Evolutionary conservation across 257 asterid species (phyloP).

Genomic region (Asclepias syriaca): DNA sequence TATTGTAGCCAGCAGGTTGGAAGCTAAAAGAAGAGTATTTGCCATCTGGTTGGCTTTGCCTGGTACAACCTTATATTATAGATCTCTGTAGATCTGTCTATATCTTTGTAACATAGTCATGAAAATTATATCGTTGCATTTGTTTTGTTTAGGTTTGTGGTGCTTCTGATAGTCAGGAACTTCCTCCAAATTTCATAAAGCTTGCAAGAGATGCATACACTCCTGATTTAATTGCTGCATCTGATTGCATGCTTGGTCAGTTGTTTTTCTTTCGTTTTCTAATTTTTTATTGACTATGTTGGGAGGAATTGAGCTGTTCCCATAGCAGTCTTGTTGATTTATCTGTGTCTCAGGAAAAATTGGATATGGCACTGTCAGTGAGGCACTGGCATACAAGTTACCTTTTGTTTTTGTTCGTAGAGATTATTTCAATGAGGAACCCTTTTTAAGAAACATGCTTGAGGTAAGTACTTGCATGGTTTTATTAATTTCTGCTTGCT

Average conservation of each 20-base stretch:
- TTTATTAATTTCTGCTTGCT: conserved; percentile 2
- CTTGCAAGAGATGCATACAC: conserved; percentile 88
- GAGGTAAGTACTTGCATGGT: conserved; percentile 49
- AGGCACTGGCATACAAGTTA: conserved; percentile 89
- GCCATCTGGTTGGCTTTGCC: conserved; percentile 93
- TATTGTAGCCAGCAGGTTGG: conserved; percentile 94
- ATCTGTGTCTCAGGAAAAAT: conserved; percentile 65
- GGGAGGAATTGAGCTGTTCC: conserved; percentile 7
- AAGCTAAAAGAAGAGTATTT: conserved; percentile 82
- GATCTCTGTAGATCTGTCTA: conserved; percentile 7
- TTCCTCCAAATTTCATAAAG: conserved; percentile 84
- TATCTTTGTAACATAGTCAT: conserved; percentile 4
- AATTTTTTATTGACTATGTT: neutral
- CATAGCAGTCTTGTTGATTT: conserved; percentile 1
- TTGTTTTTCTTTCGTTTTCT: conserved; percentile 5
- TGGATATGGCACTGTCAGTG: conserved; percentile 97
- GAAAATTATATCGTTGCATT: conserved; percentile 12
- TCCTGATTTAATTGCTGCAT: conserved; percentile 93
- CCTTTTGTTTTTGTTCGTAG: conserved; percentile 97
- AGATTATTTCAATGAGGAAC: conserved; percentile 96
- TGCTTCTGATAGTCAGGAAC: conserved; percentile 71
- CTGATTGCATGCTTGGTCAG: conserved; percentile 99
- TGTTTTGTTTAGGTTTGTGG: conserved; percentile 74
- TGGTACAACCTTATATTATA: conserved; percentile 41
- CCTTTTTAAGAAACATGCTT: conserved; percentile 97